Evolutionary conservation across 108 stramenopile species (phyloP), one percentile per base, ranked within the genome.

Genomic region (Discostella pseudostelligera): DNA sequence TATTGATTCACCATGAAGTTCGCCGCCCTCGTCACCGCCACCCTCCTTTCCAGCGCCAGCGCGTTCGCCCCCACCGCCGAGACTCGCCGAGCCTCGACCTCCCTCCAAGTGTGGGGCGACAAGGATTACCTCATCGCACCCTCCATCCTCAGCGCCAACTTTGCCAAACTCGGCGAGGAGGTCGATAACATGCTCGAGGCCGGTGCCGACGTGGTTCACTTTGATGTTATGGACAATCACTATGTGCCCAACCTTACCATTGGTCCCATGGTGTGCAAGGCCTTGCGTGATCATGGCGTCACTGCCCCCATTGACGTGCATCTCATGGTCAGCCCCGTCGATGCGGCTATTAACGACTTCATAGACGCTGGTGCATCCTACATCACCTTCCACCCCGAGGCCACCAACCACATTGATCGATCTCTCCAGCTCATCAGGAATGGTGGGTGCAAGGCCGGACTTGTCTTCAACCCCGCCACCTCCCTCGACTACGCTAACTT

Each of bases 211-310:
- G 96, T 99, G 58, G 91, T 99, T 43, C 98, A 99, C 84, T 99
- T 99, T 63, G 98, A 99, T 65, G 96, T 99, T n/a, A 99, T 99
- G 98, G 98, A 99, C 84, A 97, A 97, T 81, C 98, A 99, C 87
- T 99, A 97, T 74, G 96, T 99, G 8, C 98, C 98, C 47, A 99
- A 97, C 85, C 84, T 99, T 37, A 99, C 98, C 62, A 97, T 99
- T 54, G 98, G 98, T 51, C 98, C 98, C 64, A 96, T 99, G 90
- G 98, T 99, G 19, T 99, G 98, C 93, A 96, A 96, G 83, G 98
- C 96, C 13, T 84, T 99, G 25, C 91, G 98, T 35, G 92, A 96
- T 54, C 97, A 97, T 85, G 98, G 98, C 43, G 96, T 99, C 17
- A 97, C 96, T 14, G 94, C 96, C 16, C 95, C 95, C 45, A 99